Base-by-base conservation (phyloP, 73 alveolate genomes). In the Paramecium tetraurelia region DNA sequence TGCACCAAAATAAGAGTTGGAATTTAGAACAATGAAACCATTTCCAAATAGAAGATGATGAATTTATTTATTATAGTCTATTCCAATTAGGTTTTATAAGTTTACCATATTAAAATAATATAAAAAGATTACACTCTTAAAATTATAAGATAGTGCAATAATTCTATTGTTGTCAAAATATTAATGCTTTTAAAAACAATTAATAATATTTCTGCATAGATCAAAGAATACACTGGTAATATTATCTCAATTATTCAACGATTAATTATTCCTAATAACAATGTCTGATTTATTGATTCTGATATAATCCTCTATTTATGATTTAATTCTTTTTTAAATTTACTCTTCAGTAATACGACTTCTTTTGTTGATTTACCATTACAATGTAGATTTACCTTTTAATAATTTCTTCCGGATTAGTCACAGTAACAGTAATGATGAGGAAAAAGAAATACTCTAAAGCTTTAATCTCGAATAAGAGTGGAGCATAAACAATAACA, bases 401-500 rank as follows among this genome's bases (percentile, higher is more conserved):
- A 50, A 94, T 40, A 36, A 85, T 58, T 18, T 92, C 88, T 16
- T 95, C 92, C 27, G 93, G 92, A 31, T 93, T 94, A 14, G 87
- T 86, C 21, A 94, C 83, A 27, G 40, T 69, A 53, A 97, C 98
- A 3, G 95, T 95, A n/a, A 97, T 92, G 3, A 97, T 97, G 7
- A 98, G 99, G 44, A 83, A 96, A 63, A 98, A 96, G 75, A 96
- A 93, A 22, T 84, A 95, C 41, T 94, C 97, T 2, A 97, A 59
- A 8, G 95, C 72, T 58, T 93, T 93, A 21, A 98, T 86, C 70
- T 97, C 99, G 85, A 89, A 97, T 9, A 97, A 95, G 6, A 96
- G 59, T 2, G 99, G 99, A 41, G 98, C 99, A 95, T 97, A 98
- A 27, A 96, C 68, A 0, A 97, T 85, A 7, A 97, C 96, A 10